These are phyloP conservation scores for Helenozyma baotianmanensis DNA, from an alignment of 805 yeast species.

Conservation along the genomic window DNA sequence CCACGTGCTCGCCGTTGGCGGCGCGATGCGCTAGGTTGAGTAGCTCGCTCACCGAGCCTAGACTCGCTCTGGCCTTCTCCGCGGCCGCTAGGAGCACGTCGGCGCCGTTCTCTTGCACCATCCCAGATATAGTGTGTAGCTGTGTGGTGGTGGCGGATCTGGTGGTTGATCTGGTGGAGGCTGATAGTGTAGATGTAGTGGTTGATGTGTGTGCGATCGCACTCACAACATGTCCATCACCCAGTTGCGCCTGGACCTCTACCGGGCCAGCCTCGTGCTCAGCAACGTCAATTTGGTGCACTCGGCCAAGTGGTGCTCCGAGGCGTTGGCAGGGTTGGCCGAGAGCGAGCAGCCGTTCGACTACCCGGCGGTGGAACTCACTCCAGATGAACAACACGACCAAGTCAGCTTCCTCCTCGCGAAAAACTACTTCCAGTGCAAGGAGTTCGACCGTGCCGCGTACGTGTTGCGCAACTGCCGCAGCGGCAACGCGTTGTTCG, in stretches of 20 bases:
- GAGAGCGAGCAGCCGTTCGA: conserved; percentile 11
- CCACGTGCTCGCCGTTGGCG: conserved; percentile 1
- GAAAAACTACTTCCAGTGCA: conserved; percentile 68
- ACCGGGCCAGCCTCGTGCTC: conserved; percentile 34
- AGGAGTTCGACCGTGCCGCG: conserved; percentile 80
- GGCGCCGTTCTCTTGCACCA: neutral
- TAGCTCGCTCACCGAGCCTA: conserved; percentile 5
- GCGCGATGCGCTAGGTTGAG: conserved; percentile 2
- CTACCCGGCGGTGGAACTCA: conserved; percentile 9
- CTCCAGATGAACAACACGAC: conserved; percentile 32
- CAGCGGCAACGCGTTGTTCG: conserved; percentile 52
- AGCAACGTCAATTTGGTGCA: conserved; percentile 57
- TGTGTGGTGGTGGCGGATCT: too few species aligned
- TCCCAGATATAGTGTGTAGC: too few species aligned
- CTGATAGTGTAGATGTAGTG: too few species aligned
- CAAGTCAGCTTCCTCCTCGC: conserved; percentile 55
- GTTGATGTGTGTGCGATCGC: too few species aligned
- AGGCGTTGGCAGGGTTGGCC: conserved; percentile 64
- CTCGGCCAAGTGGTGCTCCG: conserved; percentile 80
- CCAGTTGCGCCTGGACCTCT: conserved; percentile 21
- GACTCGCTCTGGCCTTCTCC: conserved; percentile 3
- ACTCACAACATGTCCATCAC: too few species aligned
- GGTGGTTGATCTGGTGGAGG: neutral
- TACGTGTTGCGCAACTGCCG: conserved; percentile 48
- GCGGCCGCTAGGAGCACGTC: conserved; percentile 4